phyloP scores from a whole-genome alignment of 331 rosid species.

The Cucumis variabilis region DNA sequence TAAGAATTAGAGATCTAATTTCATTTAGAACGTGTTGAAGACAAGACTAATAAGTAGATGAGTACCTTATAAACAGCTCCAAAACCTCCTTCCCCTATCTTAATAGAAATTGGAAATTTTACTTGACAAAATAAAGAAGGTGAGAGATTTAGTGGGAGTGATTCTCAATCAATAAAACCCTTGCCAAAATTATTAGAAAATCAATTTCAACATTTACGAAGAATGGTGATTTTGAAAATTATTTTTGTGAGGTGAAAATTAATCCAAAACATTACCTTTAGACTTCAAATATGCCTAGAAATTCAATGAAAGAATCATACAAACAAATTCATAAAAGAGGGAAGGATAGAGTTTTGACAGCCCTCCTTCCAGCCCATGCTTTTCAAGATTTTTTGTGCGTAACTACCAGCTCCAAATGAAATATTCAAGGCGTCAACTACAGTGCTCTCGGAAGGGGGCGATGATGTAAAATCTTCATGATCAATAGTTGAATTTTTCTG shows the following conservation, averaged over 20 bases:
- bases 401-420: slow-evolving; percentile 82
- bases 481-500: not conserved
- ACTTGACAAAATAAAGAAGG: no score
- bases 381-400: slow-evolving; percentile 69
- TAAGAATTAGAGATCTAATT: no score
- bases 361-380: slow-evolving; percentile 98
- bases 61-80: slow-evolving; percentile 53
- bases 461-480: slow-evolving; percentile 44
- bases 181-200: no score
- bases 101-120: slow-evolving; percentile 3
- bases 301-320: not conserved
- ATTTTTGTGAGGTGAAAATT: no score
- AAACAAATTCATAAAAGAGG: not conserved
- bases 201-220: not conserved
- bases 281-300: not conserved
- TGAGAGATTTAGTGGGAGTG: no score
- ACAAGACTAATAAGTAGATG: no score
- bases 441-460: slow-evolving; percentile 60
- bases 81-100: slow-evolving; percentile 51
- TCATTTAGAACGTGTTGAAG: no score
- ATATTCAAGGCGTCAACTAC: slow-evolving; percentile 73
- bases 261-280: no score
- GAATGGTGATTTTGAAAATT: no score
- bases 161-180: no score
- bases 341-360: not conserved